Percentiles rank a stretch among this genome's conserved stretches.
phyloP scores from a whole-genome alignment of 768 basidiomycete genomes.

The Tulasnella sp. region DNA sequence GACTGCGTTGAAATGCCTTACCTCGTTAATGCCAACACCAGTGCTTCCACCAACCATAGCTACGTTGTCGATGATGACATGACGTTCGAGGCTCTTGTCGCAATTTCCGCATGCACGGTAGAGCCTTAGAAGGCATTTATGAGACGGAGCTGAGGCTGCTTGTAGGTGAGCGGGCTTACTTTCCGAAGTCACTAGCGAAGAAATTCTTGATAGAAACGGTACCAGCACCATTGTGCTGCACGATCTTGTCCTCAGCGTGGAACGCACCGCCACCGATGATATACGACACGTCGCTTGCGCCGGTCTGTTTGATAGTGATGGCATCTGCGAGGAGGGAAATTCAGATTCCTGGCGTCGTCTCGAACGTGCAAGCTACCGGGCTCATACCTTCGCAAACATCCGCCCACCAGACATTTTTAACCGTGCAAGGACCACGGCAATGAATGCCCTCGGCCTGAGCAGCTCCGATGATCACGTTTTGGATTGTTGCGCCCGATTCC shows the following conservation, averaged over 20 bases:
- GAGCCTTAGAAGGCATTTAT: not conserved
- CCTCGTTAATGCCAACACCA: slow-evolving; percentile 29
- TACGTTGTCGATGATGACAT: slow-evolving; percentile 28
- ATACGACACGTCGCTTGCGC: slow-evolving; percentile 5
- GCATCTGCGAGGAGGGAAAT: not conserved
- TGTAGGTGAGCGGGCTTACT: not conserved
- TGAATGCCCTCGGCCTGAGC: slow-evolving; percentile 21
- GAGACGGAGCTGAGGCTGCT: not conserved
- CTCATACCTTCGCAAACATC: slow-evolving; percentile 24
- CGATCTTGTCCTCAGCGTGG: slow-evolving; percentile 13
- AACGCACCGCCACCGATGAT: slow-evolving; percentile 29
- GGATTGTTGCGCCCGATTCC: not conserved
- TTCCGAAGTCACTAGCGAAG: slow-evolving; percentile 3
- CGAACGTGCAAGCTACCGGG: not conserved
- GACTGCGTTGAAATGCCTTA: not conserved
- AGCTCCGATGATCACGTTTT: slow-evolving; percentile 22
- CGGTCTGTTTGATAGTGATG: slow-evolving; percentile 20
- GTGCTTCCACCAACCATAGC: slow-evolving; percentile 17
- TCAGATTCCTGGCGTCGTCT: not conserved
- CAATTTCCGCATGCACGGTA: slow-evolving; percentile 18
- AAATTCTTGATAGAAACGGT: slow-evolving; percentile 11
- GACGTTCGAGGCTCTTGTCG: slow-evolving; percentile 10
- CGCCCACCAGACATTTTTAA: slow-evolving; percentile 22
- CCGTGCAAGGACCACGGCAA: slow-evolving; percentile 24
- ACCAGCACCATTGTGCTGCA: slow-evolving; percentile 18